Base-by-base conservation (phyloP, 768 basidiomycete genomes). In the Boletales sp. region DNA sequence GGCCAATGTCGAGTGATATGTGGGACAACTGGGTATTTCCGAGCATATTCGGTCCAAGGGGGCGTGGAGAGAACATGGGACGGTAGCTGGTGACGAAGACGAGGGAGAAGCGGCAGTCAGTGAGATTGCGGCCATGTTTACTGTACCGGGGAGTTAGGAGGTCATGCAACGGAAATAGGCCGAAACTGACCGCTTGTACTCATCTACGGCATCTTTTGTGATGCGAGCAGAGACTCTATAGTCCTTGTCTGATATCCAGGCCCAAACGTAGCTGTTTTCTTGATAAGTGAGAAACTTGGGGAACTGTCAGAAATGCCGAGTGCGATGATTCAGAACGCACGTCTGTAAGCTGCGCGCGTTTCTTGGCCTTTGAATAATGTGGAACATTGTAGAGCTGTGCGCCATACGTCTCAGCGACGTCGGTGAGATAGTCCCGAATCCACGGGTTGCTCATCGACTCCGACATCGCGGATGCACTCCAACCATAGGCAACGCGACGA, bases 271-370 rank as follows among this genome's bases (percentile, higher is more conserved):
- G 39, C 75, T 71, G 32, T 73, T 60, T 6, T 60, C 57, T 17
- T 72, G 73, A 54, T 71, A 79, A 8, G 81, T 82, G 21, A 87
- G 64, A 54, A 85, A 80, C 86, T 87, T 48, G 13, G 24, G 27
- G 14, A 6, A n/a, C 8, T n/a, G 38, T 53, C 51, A 47, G 39
- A 31, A 14, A 42, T n/a, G 29, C 38, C 13, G 30, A 11, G 19
- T 2, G 24, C 11, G 18, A 11, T 9, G 13, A 13, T 21, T 15
- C 19, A 35, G 40, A 17, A 54, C 68, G 40, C 42, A 80, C 87
- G 67, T 85, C 77, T 40, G 74, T 69, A 19, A 87, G 68, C 51
- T 87, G 86, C 0, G 79, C 81, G 54, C 74, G 84, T 57, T 72
- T 80, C 40, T 68, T 73, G 52, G 72, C 76, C 0, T 54, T 61